Percentiles rank a stretch among this genome's conserved stretches.
Evolutionary conservation across 257 asterid genomes (phyloP).

Genomic region (Solanum lignicaule): DNA sequence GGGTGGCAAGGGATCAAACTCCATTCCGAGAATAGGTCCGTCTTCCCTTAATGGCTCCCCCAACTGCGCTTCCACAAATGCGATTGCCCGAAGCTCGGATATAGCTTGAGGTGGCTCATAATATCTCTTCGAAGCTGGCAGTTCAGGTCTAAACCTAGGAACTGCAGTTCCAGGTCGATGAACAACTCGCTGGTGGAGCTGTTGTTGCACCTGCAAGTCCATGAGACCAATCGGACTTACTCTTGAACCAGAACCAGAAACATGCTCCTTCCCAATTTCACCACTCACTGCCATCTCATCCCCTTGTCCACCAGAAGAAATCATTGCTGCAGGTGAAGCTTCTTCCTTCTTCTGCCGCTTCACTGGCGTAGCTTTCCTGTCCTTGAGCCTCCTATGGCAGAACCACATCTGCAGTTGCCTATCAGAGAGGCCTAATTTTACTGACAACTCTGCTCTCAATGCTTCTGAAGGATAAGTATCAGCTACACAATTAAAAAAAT

Average conservation of each 20-base stretch:
- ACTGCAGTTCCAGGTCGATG: slow-evolving; percentile 70
- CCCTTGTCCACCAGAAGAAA: slow-evolving; percentile 27
- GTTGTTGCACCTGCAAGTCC: slow-evolving; percentile 9
- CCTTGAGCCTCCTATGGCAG: slow-evolving; percentile 89
- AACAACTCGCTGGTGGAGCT: slow-evolving; percentile 28
- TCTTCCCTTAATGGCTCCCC: slow-evolving; percentile 80
- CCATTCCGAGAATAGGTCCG: slow-evolving; percentile 94
- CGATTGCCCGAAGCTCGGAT: slow-evolving; percentile 68
- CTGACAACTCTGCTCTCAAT: slow-evolving; percentile 67
- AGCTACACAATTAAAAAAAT: slow-evolving; percentile 24
- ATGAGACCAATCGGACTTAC: slow-evolving; percentile 23
- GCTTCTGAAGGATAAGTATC: slow-evolving; percentile 81
- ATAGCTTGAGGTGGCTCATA: slow-evolving; percentile 69
- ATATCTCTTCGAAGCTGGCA: slow-evolving; percentile 49
- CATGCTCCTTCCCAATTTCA: slow-evolving; percentile 28
- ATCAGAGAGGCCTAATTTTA: slow-evolving; percentile 66
- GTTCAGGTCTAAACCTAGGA: slow-evolving; percentile 52
- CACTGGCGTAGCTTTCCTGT: slow-evolving; percentile 42
- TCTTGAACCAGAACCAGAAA: slow-evolving; percentile 24
- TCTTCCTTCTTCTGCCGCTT: slow-evolving; percentile 38
- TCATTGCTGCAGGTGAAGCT: slow-evolving; percentile 25
- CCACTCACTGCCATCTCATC: slow-evolving; percentile 19
- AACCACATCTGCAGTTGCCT: slow-evolving; percentile 98
- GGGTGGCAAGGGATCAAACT: slow-evolving; percentile 89
- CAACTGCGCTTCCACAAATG: slow-evolving; percentile 78